Base-by-base conservation (phyloP, 192 early-diverging fungal species). In the Coemansia sp. region DNA sequence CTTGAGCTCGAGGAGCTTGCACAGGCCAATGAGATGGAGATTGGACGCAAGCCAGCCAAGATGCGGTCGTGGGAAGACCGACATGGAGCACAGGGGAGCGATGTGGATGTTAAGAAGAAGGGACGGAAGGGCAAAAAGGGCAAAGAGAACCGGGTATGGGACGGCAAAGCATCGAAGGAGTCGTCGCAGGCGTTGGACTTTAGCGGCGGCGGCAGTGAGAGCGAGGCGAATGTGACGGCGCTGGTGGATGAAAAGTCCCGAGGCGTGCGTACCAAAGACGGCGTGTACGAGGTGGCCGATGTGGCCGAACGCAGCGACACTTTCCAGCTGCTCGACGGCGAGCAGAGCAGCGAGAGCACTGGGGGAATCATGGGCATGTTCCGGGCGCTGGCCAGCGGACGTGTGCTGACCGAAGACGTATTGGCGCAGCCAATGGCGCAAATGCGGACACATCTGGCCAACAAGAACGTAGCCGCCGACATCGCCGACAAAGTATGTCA, bases 381-480 rank as follows among this genome's bases (percentile, higher is more conserved):
- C 64, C 86, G 86, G 67, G 85, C 59, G 47, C 83, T 93, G 67
- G 88, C 90, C 5, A 84, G 88, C 15, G 87, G 89, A 25, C 83
- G 85, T 58, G 85, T 89, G 59, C 85, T 98, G 65, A 89, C 86
- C 14, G 81, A 80, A 11, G 86, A 88, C 23, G 82, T 84, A 32
- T 76, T 98, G 49, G 87, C 86, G 3, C 91, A 91, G n/a, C 85
- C 89, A 5, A 85, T 98, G 83, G 79, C 83, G 29, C 92, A 88
- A 65, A 94, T 98, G 91, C 91, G 90, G 64, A 91, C 94, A 64
- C 94, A 96, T 69, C 68, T 98, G 60, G 86, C 95, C 48, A 86
- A 86, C 70, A 95, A 96, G 77, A 98, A 98, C 69, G 96, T 98
- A 1, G 96, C 96, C 0, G 85, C 90, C 1, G 90, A 95, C 65